A percentile compares a stretch with the other conserved stretches of the same genome.
phyloP scores from a whole-genome alignment of 2,329 filamentous ascomycete species.

The Reticulascus tulasneorum region DNA sequence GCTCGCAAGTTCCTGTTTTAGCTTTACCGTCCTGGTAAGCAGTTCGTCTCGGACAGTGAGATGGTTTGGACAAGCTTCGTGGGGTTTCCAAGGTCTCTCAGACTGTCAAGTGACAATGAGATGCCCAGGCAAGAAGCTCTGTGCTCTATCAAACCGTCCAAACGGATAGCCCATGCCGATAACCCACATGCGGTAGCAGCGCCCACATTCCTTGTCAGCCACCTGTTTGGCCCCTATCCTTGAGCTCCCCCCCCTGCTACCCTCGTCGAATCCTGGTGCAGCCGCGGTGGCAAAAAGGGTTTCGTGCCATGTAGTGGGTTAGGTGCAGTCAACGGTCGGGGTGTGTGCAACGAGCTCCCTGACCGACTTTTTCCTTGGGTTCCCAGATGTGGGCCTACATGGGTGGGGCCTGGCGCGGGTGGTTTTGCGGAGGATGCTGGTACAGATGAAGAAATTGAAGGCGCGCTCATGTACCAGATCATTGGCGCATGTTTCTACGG shows the following conservation, averaged over 20 bases:
- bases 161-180: conserved; percentile 12
- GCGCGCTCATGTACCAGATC: too few species aligned
- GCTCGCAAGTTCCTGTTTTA: conserved; percentile 4
- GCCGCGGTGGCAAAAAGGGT: conserved; percentile 6
- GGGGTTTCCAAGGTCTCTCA: conserved; percentile 11
- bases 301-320: conserved; percentile 3
- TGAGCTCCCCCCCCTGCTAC: conserved; percentile 1
- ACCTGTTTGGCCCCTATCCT: conserved; percentile 3
- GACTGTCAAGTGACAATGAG: conserved; percentile 7
- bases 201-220: conserved; percentile 7
- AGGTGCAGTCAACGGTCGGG: conserved; percentile 4
- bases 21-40: conserved; percentile 5
- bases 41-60: conserved; percentile 8
- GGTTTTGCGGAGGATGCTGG: too few species aligned
- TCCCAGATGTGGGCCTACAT: too few species aligned
- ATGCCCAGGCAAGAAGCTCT: conserved; percentile 3
- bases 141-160: conserved; percentile 8
- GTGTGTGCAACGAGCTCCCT: conserved; percentile 1
- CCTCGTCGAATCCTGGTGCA: conserved; percentile 1
- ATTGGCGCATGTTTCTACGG: too few species aligned
- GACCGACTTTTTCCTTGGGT: conserved; percentile 2
- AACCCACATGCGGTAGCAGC: conserved; percentile 8
- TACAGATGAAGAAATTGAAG: conserved; percentile 5
- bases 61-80: conserved; percentile 12
- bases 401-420: too few species aligned